Conservation (phyloP, 164 flowering plant genomes). For the Tetracentron sinense region DNA sequence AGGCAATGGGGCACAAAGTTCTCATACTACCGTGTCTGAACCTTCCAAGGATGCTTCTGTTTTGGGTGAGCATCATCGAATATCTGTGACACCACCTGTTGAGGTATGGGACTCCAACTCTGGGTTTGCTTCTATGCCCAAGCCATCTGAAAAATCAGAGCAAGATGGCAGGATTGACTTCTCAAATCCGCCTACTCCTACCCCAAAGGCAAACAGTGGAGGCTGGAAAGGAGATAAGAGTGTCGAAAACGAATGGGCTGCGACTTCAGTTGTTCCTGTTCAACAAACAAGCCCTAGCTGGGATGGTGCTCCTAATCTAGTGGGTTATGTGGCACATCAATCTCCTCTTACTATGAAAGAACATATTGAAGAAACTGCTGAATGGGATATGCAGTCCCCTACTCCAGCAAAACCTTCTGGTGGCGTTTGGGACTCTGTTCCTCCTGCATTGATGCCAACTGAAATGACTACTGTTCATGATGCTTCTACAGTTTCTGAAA, state of each 20-base stretch:
- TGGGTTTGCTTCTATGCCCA: background rate
- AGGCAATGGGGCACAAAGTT: conserved; percentile 16
- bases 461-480: conserved; percentile 22
- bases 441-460: conserved; percentile 30
- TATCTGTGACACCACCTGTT: background rate
- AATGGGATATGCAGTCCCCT: conserved; percentile 42
- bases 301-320: conserved; percentile 36
- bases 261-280: conserved; percentile 19
- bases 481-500: conserved; percentile 16
- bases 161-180: conserved; percentile 14
- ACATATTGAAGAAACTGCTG: conserved; percentile 27
- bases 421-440: conserved; percentile 40
- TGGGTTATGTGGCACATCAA: conserved; percentile 27
- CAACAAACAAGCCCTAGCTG: conserved; percentile 39
- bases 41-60: conserved; percentile 22
- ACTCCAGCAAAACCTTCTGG: conserved; percentile 30
- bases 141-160: conserved; percentile 9
- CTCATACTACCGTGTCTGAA: conserved; percentile 14
- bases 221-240: conserved; percentile 26
- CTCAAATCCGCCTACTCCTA: conserved; percentile 29
- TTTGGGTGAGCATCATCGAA: conserved; percentile 28
- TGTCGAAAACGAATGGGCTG: conserved; percentile 30
- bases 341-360: background rate
- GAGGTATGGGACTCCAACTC: background rate
- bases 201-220: conserved; percentile 21